Conservation (phyloP, 2,329 filamentous ascomycete genomes). For the Ascochyta clinopodiicola region DNA sequence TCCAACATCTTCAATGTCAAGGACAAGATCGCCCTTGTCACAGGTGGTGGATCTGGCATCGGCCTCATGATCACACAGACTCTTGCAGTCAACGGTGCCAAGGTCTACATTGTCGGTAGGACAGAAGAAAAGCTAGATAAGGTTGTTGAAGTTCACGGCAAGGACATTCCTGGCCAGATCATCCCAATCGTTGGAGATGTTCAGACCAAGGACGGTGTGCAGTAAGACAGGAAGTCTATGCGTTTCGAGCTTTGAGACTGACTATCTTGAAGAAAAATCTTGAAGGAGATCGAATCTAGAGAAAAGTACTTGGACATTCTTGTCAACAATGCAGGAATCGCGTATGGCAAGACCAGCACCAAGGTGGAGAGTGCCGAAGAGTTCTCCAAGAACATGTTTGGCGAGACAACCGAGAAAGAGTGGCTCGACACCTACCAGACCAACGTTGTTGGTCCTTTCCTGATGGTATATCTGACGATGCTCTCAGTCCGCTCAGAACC, state of each 20-base stretch:
- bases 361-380: slow-evolving; percentile 52
- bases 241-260: background rate
- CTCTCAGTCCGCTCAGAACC: background rate
- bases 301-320: slow-evolving; percentile 56
- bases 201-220: slow-evolving; percentile 53
- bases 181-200: slow-evolving; percentile 55
- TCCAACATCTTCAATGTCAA: slow-evolving; percentile 48
- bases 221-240: slow-evolving; percentile 24
- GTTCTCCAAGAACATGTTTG: slow-evolving; percentile 54
- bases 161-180: slow-evolving; percentile 55
- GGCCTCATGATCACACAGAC: slow-evolving; percentile 57
- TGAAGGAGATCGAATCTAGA: slow-evolving; percentile 52
- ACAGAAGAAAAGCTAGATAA: slow-evolving; percentile 57
- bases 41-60: slow-evolving; percentile 56
- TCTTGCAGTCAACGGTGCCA: slow-evolving; percentile 55
- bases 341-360: slow-evolving; percentile 46
- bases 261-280: slow-evolving; percentile 41
- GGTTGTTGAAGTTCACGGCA: slow-evolving; percentile 53
- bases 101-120: slow-evolving; percentile 58
- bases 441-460: slow-evolving; percentile 57
- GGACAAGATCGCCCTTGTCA: slow-evolving; percentile 49
- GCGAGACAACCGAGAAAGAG: slow-evolving; percentile 53
- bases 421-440: slow-evolving; percentile 55
- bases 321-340: slow-evolving; percentile 58
- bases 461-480: slow-evolving; percentile 41